Base-by-base conservation (phyloP, 106 monocot species). In the Dendrobium nobile region DNA sequence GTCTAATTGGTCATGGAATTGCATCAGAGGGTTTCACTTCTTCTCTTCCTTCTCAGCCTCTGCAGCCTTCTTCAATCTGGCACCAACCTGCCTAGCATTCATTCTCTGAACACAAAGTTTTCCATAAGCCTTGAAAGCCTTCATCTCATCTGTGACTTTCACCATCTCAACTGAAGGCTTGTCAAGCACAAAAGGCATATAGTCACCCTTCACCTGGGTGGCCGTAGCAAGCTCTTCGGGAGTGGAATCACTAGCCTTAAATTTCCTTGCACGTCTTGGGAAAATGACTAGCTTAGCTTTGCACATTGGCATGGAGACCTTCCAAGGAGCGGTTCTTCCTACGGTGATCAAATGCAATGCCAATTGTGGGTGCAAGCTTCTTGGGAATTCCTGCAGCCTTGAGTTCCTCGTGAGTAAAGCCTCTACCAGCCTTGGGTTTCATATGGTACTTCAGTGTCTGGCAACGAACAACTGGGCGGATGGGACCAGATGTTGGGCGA, bases 21-120 rank as follows among this genome's bases (percentile, higher is more conserved):
- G 20, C 7, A 3, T 59, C 8, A 28, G 28, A 20, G 31, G 4
- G 3, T 68, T 3, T 10, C 20, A 91, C 86, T 92, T 92, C 82
- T 92, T 92, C 26, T 87, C 92, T 55, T 92, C 89, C 86, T 92
- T 92, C 81, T 89, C 92, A 0, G 92, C 89, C 83, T 92, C 92
- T 4, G 87, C 89, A 48, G 89, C 89, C 84, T 84, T 92, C 89
- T 89, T 92, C 85, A 92, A 70, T 73, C 92, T 89, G 18, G 80
- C 78, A 76, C 92, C 92, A 2, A 84, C 75, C 47, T 89, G 92
- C 42, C 84, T 84, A 27, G 86, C n/a, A 81, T 92, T 92, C 80
- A 84, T 92, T 43, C 86, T 70, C 77, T 92, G 89, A 0, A 92
- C 73, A 11, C 92, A 82, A 27, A 92, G 88, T 67, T 89, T 92